Evolutionary conservation across 2,329 filamentous ascomycete species (phyloP).

Genomic region (Phialemonium atrogriseum): DNA sequence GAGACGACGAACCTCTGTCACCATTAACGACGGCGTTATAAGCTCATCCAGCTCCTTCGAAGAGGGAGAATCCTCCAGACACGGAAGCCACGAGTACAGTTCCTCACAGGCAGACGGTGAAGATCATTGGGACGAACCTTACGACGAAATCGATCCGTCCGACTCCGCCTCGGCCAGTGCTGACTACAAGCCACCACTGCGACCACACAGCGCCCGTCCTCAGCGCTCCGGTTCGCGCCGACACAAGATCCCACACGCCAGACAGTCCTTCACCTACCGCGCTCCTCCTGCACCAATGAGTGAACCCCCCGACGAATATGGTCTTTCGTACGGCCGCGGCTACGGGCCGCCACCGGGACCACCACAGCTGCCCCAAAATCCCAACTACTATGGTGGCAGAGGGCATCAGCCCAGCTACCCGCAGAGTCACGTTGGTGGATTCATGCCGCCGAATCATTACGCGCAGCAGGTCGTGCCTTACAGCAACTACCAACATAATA

Average conservation of each 20-base stretch:
- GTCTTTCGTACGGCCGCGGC: conserved; percentile 25
- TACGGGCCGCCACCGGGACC: conserved; percentile 21
- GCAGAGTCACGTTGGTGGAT: conserved; percentile 40
- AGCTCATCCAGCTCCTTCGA: conserved; percentile 21
- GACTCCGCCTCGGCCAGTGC: conserved; percentile 48
- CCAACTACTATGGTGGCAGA: conserved; percentile 19
- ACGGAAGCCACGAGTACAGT: conserved; percentile 21
- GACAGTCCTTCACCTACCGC: conserved; percentile 18
- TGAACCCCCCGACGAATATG: conserved; percentile 58
- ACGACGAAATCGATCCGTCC: conserved; percentile 45
- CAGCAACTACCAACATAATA: conserved; percentile 23
- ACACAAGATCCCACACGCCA: conserved; percentile 27
- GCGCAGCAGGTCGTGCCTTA: conserved; percentile 41
- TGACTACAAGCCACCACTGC: conserved; percentile 21
- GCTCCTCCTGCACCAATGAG: conserved; percentile 42
- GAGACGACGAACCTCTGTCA: conserved; percentile 11
- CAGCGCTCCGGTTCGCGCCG: conserved; percentile 29
- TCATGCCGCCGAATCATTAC: conserved; percentile 27
- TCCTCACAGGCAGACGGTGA: conserved; percentile 27
- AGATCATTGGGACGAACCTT: conserved; percentile 27
- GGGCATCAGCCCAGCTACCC: conserved; percentile 27
- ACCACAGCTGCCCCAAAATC: conserved; percentile 21
- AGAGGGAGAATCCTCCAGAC: conserved; percentile 29
- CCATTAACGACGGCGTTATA: conserved; percentile 19
- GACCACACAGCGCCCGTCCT: conserved; percentile 24